Evolutionary conservation across 805 yeast genomes (phyloP).

Genomic region (Metschnikowia drakensbergensis): DNA sequence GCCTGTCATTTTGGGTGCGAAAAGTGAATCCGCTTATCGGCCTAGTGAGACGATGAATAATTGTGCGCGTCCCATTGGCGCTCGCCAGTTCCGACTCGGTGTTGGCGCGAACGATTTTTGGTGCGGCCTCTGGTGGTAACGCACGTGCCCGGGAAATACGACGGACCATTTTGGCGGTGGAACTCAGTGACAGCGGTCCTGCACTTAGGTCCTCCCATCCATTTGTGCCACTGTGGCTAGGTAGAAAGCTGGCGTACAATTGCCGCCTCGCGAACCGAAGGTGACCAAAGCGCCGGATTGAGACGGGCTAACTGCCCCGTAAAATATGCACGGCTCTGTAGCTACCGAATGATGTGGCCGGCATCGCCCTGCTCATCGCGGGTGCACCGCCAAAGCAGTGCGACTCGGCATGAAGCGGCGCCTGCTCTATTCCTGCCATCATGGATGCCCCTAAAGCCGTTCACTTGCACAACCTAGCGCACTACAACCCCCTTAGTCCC

Average conservation of each 20-base stretch:
- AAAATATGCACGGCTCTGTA: too few species aligned
- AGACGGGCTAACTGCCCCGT: too few species aligned
- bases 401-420: background rate
- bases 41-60: constrained; percentile 14
- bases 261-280: too few species aligned
- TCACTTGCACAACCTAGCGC: constrained; percentile 32
- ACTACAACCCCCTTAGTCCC: constrained; percentile 24
- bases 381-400: background rate
- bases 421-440: background rate
- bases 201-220: too few species aligned
- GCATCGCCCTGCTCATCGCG: background rate
- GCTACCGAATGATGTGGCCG: background rate
- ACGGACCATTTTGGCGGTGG: background rate
- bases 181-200: background rate
- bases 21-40: constrained; percentile 17
- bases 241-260: too few species aligned
- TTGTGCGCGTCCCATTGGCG: constrained; percentile 15
- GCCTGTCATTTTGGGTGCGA: constrained; percentile 13
- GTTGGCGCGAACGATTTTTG: constrained; percentile 1
- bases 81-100: constrained; percentile 11
- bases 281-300: too few species aligned
- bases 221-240: too few species aligned
- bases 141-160: background rate
- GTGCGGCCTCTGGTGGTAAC: background rate
- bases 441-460: constrained; percentile 12